Evolutionary conservation across 129 eudicot species (phyloP), one percentile per base, ranked within the genome.

Genomic region (Chrysanthemum lavandulifolium): DNA sequence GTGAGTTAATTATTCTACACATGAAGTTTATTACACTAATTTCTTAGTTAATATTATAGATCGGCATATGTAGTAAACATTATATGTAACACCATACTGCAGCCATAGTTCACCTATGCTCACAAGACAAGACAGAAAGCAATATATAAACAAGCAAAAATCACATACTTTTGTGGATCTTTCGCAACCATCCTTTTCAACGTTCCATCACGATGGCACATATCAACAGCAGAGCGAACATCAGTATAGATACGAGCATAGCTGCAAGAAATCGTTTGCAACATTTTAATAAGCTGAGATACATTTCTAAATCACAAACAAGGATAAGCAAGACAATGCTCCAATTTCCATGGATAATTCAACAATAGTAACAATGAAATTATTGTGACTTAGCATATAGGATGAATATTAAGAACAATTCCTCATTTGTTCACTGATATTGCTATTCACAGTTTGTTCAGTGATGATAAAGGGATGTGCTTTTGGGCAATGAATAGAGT

Each of bases 151-250:
- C 4, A 55, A 63, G 27, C 2, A 63, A 43, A 78, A 16, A 14
- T 12, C 48, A 48, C 58, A 10, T 84, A 94, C 99, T 88, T 86
- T 83, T 76, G 79, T 10, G 97, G 97, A 84, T 94, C 94, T 82
- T 79, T 75, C 63, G 99, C 99, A 69, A 94, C 99, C 97, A 88
- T 82, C 78, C 81, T 83, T 84, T 94, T 94, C 75, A 94, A 74
- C 73, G 97, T 90, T 79, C 99, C 99, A 74, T 94, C 97, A 65
- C 96, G 99, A 78, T 94, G 99, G 76, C 99, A 94, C 87, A 90
- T 76, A 69, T 90, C 96, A 62, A 94, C 89, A 72, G 99, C 99
- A 84, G 99, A 86, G 68, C 96, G 86, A 73, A 90, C 97, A 78
- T 94, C 99, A 52, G 84, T 86, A 75, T 87, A 94, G 85, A 94